Percentiles rank a stretch among this genome's conserved stretches.
These are phyloP conservation scores for Mediolabrus comicus DNA, from an alignment of 108 stramenopile genomes.

Conservation along the genomic window DNA sequence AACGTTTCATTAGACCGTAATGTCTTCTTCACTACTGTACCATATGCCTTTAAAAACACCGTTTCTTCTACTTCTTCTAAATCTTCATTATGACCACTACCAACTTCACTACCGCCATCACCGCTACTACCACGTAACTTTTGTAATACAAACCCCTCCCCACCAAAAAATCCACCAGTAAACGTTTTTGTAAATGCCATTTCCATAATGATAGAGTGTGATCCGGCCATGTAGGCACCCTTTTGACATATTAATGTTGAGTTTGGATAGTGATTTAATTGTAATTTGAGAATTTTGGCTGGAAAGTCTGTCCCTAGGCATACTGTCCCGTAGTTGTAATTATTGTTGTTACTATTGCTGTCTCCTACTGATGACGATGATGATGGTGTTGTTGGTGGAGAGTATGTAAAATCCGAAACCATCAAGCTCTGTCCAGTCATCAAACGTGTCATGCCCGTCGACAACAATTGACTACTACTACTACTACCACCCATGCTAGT, in stretches of 20 bases:
- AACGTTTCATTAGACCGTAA: slow-evolving; percentile 73
- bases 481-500: slow-evolving; percentile 73
- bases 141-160: slow-evolving; percentile 92
- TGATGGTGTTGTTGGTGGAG: slow-evolving; percentile 4
- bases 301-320: slow-evolving; percentile 92
- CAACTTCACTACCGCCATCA: background rate
- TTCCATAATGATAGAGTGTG: slow-evolving; percentile 74
- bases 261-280: slow-evolving; percentile 70
- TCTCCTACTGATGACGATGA: too few relatives aligned
- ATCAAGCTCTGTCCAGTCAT: slow-evolving; percentile 93
- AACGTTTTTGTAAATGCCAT: slow-evolving; percentile 87
- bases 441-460: slow-evolving; percentile 67
- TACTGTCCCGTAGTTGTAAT: slow-evolving; percentile 61
- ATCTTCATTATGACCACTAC: background rate
- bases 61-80: slow-evolving; percentile 84
- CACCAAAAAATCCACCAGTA: slow-evolving; percentile 89
- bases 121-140: slow-evolving; percentile 46
- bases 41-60: slow-evolving; percentile 88
- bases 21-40: slow-evolving; percentile 79
- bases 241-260: slow-evolving; percentile 88
- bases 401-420: slow-evolving; percentile 84
- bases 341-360: background rate
- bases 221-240: slow-evolving; percentile 84
- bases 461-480: slow-evolving; percentile 42
- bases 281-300: slow-evolving; percentile 80